phyloP scores from a whole-genome alignment of 345 rosid species.

The Cardamine occulta region DNA sequence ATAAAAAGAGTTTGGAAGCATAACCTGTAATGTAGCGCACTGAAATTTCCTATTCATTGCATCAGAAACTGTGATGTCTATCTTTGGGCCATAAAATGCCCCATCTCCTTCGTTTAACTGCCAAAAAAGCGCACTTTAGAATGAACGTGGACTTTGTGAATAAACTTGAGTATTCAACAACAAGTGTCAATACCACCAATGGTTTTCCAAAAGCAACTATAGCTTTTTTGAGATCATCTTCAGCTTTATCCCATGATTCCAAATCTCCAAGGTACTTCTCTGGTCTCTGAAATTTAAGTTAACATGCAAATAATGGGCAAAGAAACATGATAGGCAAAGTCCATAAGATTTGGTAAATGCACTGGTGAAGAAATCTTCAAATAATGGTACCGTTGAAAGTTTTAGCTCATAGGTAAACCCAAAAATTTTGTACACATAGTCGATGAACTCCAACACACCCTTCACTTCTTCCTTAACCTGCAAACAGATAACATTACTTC shows the following conservation, averaged over 20 bases:
- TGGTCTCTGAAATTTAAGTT: conserved; percentile 70
- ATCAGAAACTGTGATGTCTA: conserved; percentile 96
- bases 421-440: conserved; percentile 66
- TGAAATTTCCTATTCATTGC: conserved; percentile 92
- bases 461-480: conserved; percentile 88
- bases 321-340: conserved; percentile 2
- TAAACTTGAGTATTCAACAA: conserved; percentile 14
- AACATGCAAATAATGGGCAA: conserved; percentile 15
- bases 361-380: not conserved
- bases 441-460: conserved; percentile 80
- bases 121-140: conserved; percentile 28
- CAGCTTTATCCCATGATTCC: conserved; percentile 91
- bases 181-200: conserved; percentile 64
- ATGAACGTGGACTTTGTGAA: conserved; percentile 4
- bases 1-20: not conserved
- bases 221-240: conserved; percentile 78
- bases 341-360: conserved; percentile 7
- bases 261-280: conserved; percentile 84
- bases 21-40: conserved; percentile 97
- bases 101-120: conserved; percentile 96
- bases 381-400: conserved; percentile 78
- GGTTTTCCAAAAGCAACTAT: conserved; percentile 77
- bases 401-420: conserved; percentile 94
- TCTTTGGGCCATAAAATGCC: conserved; percentile 98
- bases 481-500: conserved; percentile 33